Evolutionary conservation across 1,284 basidiomycete genomes (phyloP).

Genomic region (Meripilus lineatus): DNA sequence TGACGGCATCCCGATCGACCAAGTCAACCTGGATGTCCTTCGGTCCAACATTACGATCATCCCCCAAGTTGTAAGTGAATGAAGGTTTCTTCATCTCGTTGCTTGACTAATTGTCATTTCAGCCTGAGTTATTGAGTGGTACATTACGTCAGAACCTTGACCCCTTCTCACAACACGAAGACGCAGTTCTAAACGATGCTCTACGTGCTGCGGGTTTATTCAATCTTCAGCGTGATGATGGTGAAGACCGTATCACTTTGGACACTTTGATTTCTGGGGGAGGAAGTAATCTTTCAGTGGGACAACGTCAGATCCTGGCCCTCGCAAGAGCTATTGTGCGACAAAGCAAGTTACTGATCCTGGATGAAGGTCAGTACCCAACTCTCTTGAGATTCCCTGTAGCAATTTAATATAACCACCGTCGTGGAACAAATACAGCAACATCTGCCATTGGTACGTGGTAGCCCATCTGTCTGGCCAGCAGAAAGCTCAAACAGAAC

Average conservation of each 20-base stretch:
- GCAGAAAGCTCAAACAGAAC: background rate
- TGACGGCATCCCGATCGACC: constrained; percentile 25
- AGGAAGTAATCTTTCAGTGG: constrained; percentile 55
- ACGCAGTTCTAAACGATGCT: constrained; percentile 54
- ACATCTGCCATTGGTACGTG: constrained; percentile 30
- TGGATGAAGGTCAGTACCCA: constrained; percentile 49
- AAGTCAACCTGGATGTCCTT: constrained; percentile 58
- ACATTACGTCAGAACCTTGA: constrained; percentile 58
- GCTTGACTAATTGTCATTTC: constrained; percentile 9
- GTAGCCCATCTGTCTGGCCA: background rate
- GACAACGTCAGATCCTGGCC: constrained; percentile 57
- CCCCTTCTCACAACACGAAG: constrained; percentile 74
- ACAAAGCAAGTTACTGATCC: constrained; percentile 55
- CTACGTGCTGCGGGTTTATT: constrained; percentile 48
- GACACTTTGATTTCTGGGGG: constrained; percentile 52
- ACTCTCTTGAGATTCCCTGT: background rate
- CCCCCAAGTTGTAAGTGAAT: constrained; percentile 28
- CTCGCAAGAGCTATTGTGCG: constrained; percentile 57
- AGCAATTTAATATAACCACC: background rate
- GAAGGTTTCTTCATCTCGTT: background rate
- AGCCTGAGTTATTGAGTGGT: constrained; percentile 66
- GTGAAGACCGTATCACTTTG: constrained; percentile 46
- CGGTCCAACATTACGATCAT: constrained; percentile 45
- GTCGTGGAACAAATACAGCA: constrained; percentile 30
- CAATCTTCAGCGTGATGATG: constrained; percentile 44